Conservation (phyloP, 495 filamentous ascomycete genomes). For the Aspergillus homomorphus region DNA sequence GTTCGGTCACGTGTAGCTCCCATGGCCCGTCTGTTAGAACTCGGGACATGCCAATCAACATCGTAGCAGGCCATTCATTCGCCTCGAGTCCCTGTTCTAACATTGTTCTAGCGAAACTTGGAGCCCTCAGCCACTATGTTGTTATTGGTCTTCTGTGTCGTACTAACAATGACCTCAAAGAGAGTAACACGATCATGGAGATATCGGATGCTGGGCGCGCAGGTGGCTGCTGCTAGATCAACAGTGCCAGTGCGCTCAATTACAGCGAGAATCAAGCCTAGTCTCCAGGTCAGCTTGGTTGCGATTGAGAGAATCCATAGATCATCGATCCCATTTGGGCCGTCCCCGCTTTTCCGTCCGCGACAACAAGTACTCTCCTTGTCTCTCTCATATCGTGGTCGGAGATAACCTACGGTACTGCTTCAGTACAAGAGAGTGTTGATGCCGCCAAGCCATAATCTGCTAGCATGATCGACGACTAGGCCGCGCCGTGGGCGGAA, state of each 20-base stretch:
- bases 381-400: background rate
- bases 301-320: constrained; percentile 4
- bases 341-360: background rate
- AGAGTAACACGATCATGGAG: background rate
- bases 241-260: background rate
- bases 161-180: constrained; percentile 2
- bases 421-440: background rate
- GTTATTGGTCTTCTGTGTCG: background rate
- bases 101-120: background rate
- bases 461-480: constrained; percentile 15
- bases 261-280: background rate
- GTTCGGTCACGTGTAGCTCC: constrained; percentile 13
- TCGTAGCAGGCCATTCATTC: background rate
- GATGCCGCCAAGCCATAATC: background rate
- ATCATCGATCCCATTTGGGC: background rate
- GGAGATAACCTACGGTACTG: background rate
- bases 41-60: background rate
- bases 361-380: background rate
- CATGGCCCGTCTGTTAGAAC: background rate
- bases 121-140: background rate
- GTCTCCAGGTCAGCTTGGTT: constrained; percentile 3
- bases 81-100: background rate
- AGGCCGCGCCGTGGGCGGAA: background rate
- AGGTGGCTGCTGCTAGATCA: constrained; percentile 1
- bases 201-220: background rate